Base-by-base conservation (phyloP, 768 basidiomycete species). In the Grammothele lineata region DNA sequence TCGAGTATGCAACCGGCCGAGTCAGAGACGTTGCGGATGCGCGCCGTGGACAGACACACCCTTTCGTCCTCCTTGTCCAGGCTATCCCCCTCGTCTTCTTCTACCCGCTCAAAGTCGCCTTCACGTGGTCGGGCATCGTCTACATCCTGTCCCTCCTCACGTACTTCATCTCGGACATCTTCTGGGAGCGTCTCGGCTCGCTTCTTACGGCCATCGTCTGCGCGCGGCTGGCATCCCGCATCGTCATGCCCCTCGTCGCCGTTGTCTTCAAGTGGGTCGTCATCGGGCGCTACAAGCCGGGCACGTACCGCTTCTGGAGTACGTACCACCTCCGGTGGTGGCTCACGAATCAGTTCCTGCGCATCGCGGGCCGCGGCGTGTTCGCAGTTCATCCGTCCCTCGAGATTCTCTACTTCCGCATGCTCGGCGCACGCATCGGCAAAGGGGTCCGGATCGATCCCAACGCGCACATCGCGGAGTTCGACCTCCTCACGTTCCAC, bases 211-310 rank as follows among this genome's bases (percentile, higher is more conserved):
- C 72, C 1, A 69, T 74, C 41, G 27, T 66, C 24, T 50, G 56
- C 24, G 70, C 71, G 1, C 58, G 72, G 21, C 40, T 71, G 6
- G 48, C 56, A 3, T 62, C 64, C 14, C 60, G 70, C 15, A 61
- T 70, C 37, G 46, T 71, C 23, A 66, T 65, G 25, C 75, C 75
- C 2, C 23, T 75, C n/a, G 47, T 57, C 4, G 64, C 72, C 2
- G 71, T 75, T 40, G n/a, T 59, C 7, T 70, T 74, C 67, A 75
- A 76, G 40, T 76, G 75, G 74, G 34, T 68, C 27, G 62, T 75
- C 40, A 73, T 76, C 37, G 73, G 75, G 1, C 60, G 58, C 32
- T 73, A 74, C 61, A 68, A 57, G 48, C 56, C 59, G 1, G 59
- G 57, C 12, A 51, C 37, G 24, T 57, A 60, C 43, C 47, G 45